Percentiles rank a stretch among this genome's conserved stretches.
Evolutionary conservation across 148 eudicot genomes (phyloP).

Genomic region (Suaeda aralocaspica): DNA sequence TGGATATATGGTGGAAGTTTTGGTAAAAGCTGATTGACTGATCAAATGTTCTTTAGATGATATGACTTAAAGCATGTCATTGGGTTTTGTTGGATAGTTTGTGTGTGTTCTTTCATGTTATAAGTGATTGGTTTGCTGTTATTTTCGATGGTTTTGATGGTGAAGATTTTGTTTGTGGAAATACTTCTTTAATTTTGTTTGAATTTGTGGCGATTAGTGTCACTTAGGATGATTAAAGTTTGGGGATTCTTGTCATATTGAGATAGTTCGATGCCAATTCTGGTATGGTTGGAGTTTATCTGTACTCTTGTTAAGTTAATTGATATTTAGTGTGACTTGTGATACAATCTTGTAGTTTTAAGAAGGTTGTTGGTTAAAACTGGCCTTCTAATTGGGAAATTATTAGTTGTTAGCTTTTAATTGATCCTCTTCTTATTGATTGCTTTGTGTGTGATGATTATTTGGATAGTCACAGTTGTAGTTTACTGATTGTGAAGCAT

Average conservation of each 20-base stretch:
- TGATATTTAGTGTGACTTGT: neutral
- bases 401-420: too few relatives aligned
- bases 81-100: neutral
- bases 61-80: neutral
- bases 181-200: neutral
- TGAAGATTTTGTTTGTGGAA: neutral
- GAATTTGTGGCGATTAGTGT: neutral
- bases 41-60: neutral
- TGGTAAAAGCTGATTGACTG: neutral
- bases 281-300: neutral
- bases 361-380: neutral
- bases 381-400: neutral
- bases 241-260: neutral
- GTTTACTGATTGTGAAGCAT: too few relatives aligned
- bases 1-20: neutral
- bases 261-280: neutral
- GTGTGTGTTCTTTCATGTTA: neutral
- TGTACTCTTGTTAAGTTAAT: neutral
- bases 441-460: neutral
- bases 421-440: neutral
- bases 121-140: neutral
- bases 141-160: neutral
- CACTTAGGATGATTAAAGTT: neutral
- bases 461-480: too few relatives aligned
- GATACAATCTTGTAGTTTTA: neutral